Conservation (phyloP, 306 rosid species). For the Inga laurina region DNA sequence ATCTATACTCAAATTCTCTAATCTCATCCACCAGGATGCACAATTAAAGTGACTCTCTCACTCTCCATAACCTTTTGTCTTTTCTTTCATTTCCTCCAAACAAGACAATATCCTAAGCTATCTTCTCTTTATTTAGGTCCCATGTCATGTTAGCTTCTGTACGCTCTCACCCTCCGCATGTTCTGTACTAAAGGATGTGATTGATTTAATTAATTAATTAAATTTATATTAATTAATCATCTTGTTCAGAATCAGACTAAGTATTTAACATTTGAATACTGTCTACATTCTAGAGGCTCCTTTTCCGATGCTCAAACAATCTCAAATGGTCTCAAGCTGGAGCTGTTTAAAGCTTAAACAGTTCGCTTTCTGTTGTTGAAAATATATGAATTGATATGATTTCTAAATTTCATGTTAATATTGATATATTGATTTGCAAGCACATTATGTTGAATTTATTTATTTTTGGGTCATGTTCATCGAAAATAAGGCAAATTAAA, state of each 20-base stretch:
- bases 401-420: too few relatives aligned
- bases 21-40: conserved; percentile 14
- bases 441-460: too few relatives aligned
- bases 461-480: too few relatives aligned
- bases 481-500: too few relatives aligned
- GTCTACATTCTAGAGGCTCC: too few relatives aligned
- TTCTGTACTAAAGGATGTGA: neutral
- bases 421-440: too few relatives aligned
- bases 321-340: too few relatives aligned
- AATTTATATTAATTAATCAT: neutral
- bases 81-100: conserved; percentile 1
- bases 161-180: neutral
- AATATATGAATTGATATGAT: too few relatives aligned
- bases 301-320: too few relatives aligned
- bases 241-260: neutral
- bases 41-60: conserved; percentile 22
- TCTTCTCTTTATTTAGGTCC: neutral
- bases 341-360: too few relatives aligned
- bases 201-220: neutral
- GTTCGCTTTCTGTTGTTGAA: too few relatives aligned
- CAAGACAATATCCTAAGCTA: conserved; percentile 11
- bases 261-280: neutral
- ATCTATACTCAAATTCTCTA: neutral
- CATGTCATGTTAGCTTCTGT: neutral
- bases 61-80: conserved; percentile 21